Conservation (phyloP, 352 stramenopile species). For the Globisporangium paroecandrum region DNA sequence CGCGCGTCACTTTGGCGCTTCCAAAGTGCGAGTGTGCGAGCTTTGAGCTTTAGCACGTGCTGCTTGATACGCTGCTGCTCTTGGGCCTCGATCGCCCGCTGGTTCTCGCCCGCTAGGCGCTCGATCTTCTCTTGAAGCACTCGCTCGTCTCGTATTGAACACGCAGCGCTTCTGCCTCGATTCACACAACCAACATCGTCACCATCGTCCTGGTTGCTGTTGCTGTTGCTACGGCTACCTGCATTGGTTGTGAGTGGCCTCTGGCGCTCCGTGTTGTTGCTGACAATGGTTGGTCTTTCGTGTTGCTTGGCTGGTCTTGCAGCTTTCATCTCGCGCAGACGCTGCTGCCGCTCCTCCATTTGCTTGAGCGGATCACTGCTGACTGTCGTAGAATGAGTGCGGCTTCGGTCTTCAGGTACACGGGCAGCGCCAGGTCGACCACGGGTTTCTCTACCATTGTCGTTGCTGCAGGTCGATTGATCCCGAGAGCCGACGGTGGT, state of each 20-base stretch:
- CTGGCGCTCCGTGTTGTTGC: background rate
- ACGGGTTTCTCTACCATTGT: background rate
- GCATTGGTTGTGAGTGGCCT: too few species aligned
- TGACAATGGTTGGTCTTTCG: background rate
- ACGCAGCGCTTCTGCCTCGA: too few species aligned
- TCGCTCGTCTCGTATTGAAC: constrained; percentile 20
- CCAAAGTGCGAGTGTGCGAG: background rate
- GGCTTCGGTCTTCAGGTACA: too few species aligned
- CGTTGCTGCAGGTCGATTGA: background rate
- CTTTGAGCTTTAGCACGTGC: background rate
- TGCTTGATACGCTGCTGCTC: background rate
- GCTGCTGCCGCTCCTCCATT: constrained; percentile 39
- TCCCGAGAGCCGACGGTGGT: background rate
- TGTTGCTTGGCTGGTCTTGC: constrained; percentile 8
- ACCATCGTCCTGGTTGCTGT: too few species aligned
- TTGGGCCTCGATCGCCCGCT: constrained; percentile 4
- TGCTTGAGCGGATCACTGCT: constrained; percentile 13
- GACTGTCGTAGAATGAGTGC: background rate
- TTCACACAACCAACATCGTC: too few species aligned
- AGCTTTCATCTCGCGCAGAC: constrained; percentile 23
- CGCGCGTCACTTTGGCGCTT: background rate
- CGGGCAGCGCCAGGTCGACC: background rate
- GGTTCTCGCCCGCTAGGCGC: constrained; percentile 24
- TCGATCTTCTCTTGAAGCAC: constrained; percentile 31
- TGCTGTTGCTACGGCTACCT: constrained; percentile 13